These are phyloP conservation scores for Populus hybrid DNA, from an alignment of 441 rosid genomes.

Conservation along the genomic window DNA sequence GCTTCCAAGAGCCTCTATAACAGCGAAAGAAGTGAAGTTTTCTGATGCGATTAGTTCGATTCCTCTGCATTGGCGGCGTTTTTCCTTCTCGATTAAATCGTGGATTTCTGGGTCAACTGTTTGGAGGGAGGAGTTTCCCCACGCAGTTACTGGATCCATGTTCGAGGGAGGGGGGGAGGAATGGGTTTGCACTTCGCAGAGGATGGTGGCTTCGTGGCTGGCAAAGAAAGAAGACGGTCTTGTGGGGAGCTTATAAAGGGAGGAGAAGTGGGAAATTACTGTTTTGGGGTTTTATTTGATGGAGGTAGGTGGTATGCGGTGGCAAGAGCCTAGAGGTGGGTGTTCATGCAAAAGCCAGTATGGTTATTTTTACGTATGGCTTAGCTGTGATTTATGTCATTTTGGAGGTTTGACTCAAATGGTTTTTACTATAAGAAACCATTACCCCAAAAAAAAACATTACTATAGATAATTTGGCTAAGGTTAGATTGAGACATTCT, in stretches of 20 bases:
- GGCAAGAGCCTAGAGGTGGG: not conserved
- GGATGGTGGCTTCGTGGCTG: conserved; percentile 7
- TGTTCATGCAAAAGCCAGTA: not conserved
- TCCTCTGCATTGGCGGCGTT: conserved; percentile 91
- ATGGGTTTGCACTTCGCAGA: not conserved
- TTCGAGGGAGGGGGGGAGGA: conserved; percentile 14
- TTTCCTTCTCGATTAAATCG: conserved; percentile 95
- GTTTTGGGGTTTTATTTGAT: not conserved
- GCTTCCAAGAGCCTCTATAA: conserved; percentile 93
- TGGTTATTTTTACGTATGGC: not conserved
- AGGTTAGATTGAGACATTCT: too few species aligned
- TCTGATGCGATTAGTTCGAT: conserved; percentile 99
- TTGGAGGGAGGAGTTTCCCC: conserved; percentile 71
- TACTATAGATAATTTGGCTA: not conserved
- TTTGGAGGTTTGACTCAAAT: not conserved
- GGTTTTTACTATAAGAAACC: not conserved
- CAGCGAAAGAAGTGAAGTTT: conserved; percentile 98
- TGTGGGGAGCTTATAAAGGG: conserved; percentile 1
- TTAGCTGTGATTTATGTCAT: not conserved
- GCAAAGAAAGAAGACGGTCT: not conserved
- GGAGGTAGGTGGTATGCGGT: too few species aligned
- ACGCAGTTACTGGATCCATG: conserved; percentile 71
- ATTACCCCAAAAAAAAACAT: too few species aligned
- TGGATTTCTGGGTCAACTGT: conserved; percentile 80
- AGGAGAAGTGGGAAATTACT: not conserved